Evolutionary conservation across 176 grass and related monocot species (phyloP).

Genomic region (Triticum turgidum): DNA sequence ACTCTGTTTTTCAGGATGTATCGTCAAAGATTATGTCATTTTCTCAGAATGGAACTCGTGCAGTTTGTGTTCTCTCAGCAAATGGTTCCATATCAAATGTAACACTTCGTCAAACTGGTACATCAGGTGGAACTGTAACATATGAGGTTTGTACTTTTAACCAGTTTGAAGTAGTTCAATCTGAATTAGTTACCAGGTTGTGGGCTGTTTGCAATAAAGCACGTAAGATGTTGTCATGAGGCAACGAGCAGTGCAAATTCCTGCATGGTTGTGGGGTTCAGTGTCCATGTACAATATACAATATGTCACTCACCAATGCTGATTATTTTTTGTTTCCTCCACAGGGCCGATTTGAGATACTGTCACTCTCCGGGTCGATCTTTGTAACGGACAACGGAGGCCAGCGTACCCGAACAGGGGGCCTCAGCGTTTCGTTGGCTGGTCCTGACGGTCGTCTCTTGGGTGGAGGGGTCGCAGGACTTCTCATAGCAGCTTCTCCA

Average conservation of each 20-base stretch:
- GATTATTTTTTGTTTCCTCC: background rate
- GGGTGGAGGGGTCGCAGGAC: conserved; percentile 89
- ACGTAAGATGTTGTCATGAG: background rate
- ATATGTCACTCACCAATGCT: background rate
- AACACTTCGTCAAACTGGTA: conserved; percentile 89
- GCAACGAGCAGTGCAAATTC: background rate
- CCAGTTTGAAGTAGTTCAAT: background rate
- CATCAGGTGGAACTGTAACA: conserved; percentile 98
- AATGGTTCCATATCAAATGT: conserved; percentile 98
- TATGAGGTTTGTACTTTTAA: conserved; percentile 74
- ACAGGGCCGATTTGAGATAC: conserved; percentile 93
- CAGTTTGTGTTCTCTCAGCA: conserved; percentile 93
- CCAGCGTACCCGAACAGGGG: conserved; percentile 84
- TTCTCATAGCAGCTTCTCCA: conserved; percentile 88
- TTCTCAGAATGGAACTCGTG: conserved; percentile 77
- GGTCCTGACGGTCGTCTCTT: conserved; percentile 88
- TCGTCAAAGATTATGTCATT: conserved; percentile 94
- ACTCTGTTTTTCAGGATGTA: conserved; percentile 68
- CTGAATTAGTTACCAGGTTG: background rate
- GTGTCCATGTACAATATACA: background rate
- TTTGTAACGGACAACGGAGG: conserved; percentile 66
- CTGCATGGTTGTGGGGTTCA: background rate
- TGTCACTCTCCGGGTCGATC: conserved; percentile 89
- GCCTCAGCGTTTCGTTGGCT: conserved; percentile 86
- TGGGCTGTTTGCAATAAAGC: background rate